A percentile compares a stretch with the other conserved stretches of the same genome.
Conservation (phyloP, 306 rosid genomes). For the Geum urbanum region DNA sequence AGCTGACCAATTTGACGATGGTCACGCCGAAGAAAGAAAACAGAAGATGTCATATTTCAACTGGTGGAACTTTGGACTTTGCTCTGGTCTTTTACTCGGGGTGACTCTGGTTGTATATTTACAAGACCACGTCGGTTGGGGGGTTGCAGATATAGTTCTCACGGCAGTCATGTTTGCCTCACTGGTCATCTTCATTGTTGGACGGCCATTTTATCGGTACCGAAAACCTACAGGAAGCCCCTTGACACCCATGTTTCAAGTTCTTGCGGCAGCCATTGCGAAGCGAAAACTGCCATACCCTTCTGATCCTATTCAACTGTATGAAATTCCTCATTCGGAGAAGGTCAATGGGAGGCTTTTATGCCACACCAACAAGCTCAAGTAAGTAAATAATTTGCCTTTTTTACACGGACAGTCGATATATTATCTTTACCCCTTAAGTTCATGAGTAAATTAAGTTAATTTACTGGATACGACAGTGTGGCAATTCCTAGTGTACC, state of each 20-base stretch:
- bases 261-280: slow-evolving; percentile 67
- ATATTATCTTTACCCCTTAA: no score
- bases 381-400: slow-evolving; percentile 36
- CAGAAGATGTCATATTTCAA: slow-evolving; percentile 94
- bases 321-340: slow-evolving; percentile 48
- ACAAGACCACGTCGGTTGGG: slow-evolving; percentile 79
- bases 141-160: slow-evolving; percentile 61
- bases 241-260: slow-evolving; percentile 84
- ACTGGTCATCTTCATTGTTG: slow-evolving; percentile 54
- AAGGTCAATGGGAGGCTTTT: slow-evolving; percentile 41
- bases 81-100: slow-evolving; percentile 71
- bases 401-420: not conserved
- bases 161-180: slow-evolving; percentile 64
- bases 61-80: slow-evolving; percentile 89
- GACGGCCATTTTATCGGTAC: slow-evolving; percentile 65
- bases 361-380: slow-evolving; percentile 69
- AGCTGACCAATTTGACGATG: slow-evolving; percentile 91
- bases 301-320: slow-evolving; percentile 44
- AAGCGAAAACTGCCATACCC: slow-evolving; percentile 66
- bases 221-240: slow-evolving; percentile 76
- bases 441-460: no score
- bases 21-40: slow-evolving; percentile 50
- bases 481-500: no score
- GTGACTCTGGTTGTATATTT: slow-evolving; percentile 78
- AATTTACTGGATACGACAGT: no score